phyloP scores from a whole-genome alignment of 2,329 filamentous ascomycete species.

The Erysiphe pulchra region DNA sequence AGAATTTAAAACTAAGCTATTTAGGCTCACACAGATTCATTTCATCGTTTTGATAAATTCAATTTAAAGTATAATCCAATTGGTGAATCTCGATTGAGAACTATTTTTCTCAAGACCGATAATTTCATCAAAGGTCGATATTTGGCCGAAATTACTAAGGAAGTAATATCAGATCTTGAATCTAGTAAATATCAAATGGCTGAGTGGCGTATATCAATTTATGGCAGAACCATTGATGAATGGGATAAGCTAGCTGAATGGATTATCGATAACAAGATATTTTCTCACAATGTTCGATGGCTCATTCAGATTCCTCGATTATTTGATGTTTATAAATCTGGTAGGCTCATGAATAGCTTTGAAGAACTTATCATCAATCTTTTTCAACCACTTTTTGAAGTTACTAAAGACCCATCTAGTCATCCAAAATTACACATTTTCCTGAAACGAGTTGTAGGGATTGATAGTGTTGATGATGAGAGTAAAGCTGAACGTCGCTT shows the following conservation, averaged over 20 bases:
- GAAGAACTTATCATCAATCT: conserved; percentile 79
- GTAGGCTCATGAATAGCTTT: conserved; percentile 63
- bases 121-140: conserved; percentile 94
- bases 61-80: conserved; percentile 97
- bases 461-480: conserved; percentile 95
- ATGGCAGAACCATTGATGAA: conserved; percentile 73
- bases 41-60: conserved; percentile 98
- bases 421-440: conserved; percentile 91
- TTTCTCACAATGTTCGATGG: conserved; percentile 95
- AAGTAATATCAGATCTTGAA: conserved; percentile 89
- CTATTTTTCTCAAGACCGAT: conserved; percentile 98
- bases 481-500: conserved; percentile 85
- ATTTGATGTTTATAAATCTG: conserved; percentile 87
- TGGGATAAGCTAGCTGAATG: conserved; percentile 96
- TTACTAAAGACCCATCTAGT: conserved; percentile 60
- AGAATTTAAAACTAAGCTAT: conserved; percentile 2
- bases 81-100: conserved; percentile 78
- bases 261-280: conserved; percentile 95
- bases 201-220: conserved; percentile 96
- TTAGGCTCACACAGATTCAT: conserved; percentile 83
- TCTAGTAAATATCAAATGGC: conserved; percentile 99
- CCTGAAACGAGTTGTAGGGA: conserved; percentile 80
- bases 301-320: conserved; percentile 83
- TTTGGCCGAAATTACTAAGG: conserved; percentile 88
- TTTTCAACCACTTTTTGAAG: conserved; percentile 84